phyloP scores from a whole-genome alignment of 352 stramenopile genomes.

The Pythium vanterpoolii region DNA sequence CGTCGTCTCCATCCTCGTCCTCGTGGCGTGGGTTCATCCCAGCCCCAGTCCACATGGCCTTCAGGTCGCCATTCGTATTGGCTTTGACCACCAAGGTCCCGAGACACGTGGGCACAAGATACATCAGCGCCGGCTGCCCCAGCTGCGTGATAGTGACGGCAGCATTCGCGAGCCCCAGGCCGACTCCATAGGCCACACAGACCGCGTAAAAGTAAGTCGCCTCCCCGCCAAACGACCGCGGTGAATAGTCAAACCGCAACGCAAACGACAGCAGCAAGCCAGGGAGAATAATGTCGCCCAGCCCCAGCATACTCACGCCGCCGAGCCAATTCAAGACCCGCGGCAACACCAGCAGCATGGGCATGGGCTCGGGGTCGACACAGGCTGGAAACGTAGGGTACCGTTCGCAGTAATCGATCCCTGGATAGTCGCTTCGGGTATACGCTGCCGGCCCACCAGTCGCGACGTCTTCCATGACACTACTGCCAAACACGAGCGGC shows the following conservation, averaged over 20 bases:
- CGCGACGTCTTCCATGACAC: conserved; percentile 94
- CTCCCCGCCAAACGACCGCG: conserved; percentile 30
- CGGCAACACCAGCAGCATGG: conserved; percentile 94
- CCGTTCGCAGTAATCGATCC: conserved; percentile 72
- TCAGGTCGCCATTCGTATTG: conserved; percentile 74
- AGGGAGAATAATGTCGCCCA: conserved; percentile 96
- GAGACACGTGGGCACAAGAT: conserved; percentile 93
- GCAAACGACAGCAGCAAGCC: conserved; percentile 93
- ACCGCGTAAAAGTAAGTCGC: conserved; percentile 84
- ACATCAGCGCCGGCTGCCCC: conserved; percentile 95
- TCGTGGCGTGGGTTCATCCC: too few species aligned
- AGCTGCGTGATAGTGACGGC: conserved; percentile 92
- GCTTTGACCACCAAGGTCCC: conserved; percentile 68
- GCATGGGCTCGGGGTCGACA: conserved; percentile 85
- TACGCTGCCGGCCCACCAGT: conserved; percentile 80
- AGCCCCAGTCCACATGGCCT: conserved; percentile 46
- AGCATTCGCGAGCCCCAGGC: conserved; percentile 91
- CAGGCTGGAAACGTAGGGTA: conserved; percentile 60
- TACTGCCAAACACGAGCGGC: conserved; percentile 82
- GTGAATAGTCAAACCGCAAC: conserved; percentile 87
- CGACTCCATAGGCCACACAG: conserved; percentile 90
- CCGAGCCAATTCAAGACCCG: conserved; percentile 90
- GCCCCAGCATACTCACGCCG: conserved; percentile 90
- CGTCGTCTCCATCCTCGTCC: background rate
- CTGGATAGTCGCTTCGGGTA: conserved; percentile 61